Evolutionary conservation across 306 rosid species (phyloP).

Genomic region (Lathyrus aphaca): DNA sequence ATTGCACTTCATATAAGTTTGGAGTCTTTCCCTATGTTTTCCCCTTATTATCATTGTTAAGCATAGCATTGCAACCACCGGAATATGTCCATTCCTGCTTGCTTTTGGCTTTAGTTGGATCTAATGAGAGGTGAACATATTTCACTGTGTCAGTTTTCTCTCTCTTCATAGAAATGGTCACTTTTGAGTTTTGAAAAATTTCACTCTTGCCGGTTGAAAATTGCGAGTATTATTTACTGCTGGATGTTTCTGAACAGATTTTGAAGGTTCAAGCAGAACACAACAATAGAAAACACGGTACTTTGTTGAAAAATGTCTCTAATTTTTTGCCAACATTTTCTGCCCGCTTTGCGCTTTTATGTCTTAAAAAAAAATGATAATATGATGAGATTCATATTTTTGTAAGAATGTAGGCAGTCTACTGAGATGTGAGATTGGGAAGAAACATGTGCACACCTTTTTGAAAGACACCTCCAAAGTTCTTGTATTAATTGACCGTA

Average conservation of each 20-base stretch:
- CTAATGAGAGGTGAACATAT: background rate
- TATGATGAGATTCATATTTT: background rate
- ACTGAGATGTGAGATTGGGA: background rate
- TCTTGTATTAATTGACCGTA: conserved; percentile 18
- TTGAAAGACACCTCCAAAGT: background rate
- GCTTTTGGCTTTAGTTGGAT: background rate
- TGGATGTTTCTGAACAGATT: conserved; percentile 8
- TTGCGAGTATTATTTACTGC: conserved; percentile 6
- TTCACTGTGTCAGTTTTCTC: background rate
- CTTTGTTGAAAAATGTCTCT: background rate
- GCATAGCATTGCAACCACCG: conserved; percentile 20
- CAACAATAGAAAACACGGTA: background rate
- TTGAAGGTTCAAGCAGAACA: conserved; percentile 5
- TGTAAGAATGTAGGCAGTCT: background rate
- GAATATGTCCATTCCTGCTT: background rate
- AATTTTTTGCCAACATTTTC: background rate
- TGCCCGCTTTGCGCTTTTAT: background rate
- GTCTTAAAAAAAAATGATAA: background rate
- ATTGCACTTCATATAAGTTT: conserved; percentile 15
- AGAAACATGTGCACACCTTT: background rate
- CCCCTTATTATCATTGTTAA: background rate
- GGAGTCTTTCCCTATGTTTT: background rate
- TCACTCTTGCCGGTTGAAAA: background rate
- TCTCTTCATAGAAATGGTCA: background rate
- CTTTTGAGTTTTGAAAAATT: conserved; percentile 6